Evolutionary conservation across 2,329 filamentous ascomycete species (phyloP).

Genomic region (Aspergillus quadricinctus): DNA sequence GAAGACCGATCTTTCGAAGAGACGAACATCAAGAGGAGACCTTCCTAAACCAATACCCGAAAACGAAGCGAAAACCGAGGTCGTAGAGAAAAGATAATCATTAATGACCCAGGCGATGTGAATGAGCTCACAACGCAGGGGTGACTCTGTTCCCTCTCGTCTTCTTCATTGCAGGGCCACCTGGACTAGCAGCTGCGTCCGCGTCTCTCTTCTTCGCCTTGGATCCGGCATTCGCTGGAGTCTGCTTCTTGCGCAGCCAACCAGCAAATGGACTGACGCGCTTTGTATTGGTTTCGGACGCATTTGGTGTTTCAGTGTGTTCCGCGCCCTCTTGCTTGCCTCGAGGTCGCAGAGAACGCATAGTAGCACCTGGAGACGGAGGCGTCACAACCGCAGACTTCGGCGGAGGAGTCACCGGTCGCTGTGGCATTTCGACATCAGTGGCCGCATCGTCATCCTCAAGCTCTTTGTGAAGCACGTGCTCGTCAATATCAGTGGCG

Average conservation of each 20-base stretch:
- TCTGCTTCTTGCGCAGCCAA: conserved; percentile 38
- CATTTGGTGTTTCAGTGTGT: conserved; percentile 20
- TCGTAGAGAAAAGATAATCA: not conserved
- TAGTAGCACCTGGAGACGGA: conserved; percentile 27
- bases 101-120: not conserved
- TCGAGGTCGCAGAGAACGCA: conserved; percentile 32
- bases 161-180: conserved; percentile 28
- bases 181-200: conserved; percentile 22
- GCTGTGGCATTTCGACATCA: conserved; percentile 14
- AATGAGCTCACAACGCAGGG: conserved; percentile 8
- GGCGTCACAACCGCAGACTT: conserved; percentile 22
- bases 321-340: conserved; percentile 22
- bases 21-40: conserved; percentile 5
- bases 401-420: conserved; percentile 19
- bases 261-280: conserved; percentile 38
- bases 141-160: conserved; percentile 20
- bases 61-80: not conserved
- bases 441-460: conserved; percentile 13
- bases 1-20: conserved; percentile 1
- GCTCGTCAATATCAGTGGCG: conserved; percentile 51
- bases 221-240: conserved; percentile 18
- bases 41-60: not conserved
- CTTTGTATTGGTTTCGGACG: conserved; percentile 25
- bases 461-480: conserved; percentile 15
- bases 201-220: conserved; percentile 35